Conservation (phyloP, 2,329 filamentous ascomycete species). For the Pseudofabraea citricarpa region DNA sequence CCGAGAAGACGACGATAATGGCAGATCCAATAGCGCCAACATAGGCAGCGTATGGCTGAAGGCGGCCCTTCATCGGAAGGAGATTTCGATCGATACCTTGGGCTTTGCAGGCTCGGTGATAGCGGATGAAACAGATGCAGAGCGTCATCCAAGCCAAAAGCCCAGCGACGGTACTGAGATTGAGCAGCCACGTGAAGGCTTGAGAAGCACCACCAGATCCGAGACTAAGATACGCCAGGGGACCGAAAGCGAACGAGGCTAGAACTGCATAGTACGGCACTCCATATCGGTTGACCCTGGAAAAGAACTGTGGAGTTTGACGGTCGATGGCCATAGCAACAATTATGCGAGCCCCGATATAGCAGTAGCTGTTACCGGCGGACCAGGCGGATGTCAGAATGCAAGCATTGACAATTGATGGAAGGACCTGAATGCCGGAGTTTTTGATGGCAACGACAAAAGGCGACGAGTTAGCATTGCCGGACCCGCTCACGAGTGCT, state of each 20-base stretch:
- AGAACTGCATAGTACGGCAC: background rate
- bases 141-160: slow-evolving; percentile 4
- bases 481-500: slow-evolving; percentile 42
- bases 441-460: slow-evolving; percentile 41
- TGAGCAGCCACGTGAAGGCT: slow-evolving; percentile 66
- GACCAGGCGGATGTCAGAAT: slow-evolving; percentile 47
- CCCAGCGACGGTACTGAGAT: slow-evolving; percentile 28
- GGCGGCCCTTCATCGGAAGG: background rate
- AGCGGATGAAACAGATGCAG: slow-evolving; percentile 3
- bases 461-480: slow-evolving; percentile 26
- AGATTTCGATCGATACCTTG: slow-evolving; percentile 4
- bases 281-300: slow-evolving; percentile 51
- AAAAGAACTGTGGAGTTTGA: slow-evolving; percentile 40
- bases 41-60: slow-evolving; percentile 5
- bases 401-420: slow-evolving; percentile 46
- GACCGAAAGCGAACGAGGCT: slow-evolving; percentile 41
- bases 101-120: slow-evolving; percentile 1
- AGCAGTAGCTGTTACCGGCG: slow-evolving; percentile 46
- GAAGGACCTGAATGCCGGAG: slow-evolving; percentile 40
- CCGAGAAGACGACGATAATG: slow-evolving; percentile 43
- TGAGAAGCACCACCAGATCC: slow-evolving; percentile 38
- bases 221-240: slow-evolving; percentile 66
- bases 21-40: slow-evolving; percentile 9
- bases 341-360: slow-evolving; percentile 41
- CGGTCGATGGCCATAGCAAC: slow-evolving; percentile 32